Percentiles rank a stretch among this genome's conserved stretches.
phyloP scores from a whole-genome alignment of 176 grass and related monocot species.

The Elaeis guineensis region DNA sequence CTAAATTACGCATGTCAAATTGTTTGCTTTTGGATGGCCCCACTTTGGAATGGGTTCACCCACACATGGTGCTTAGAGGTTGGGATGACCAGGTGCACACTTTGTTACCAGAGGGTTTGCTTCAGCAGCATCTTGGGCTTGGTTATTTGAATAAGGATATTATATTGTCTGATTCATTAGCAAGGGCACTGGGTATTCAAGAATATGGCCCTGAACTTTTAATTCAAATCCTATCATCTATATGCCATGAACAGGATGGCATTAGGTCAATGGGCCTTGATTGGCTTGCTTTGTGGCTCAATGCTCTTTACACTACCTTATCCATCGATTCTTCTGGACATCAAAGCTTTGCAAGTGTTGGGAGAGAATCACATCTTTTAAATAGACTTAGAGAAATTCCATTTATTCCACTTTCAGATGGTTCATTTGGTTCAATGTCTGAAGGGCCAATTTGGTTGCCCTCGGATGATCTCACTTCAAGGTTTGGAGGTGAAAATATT shows the following conservation, averaged over 20 bases:
- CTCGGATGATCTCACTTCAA: conserved; percentile 45
- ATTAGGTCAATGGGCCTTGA: conserved; percentile 61
- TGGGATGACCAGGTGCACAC: conserved; percentile 64
- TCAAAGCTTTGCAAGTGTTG: conserved; percentile 19
- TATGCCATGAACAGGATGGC: conserved; percentile 48
- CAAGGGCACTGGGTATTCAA: conserved; percentile 63
- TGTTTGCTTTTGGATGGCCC: conserved; percentile 87
- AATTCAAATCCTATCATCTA: conserved; percentile 57
- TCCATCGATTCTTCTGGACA: conserved; percentile 38
- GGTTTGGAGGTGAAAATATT: conserved; percentile 39
- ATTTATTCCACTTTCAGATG: conserved; percentile 83
- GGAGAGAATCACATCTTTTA: conserved; percentile 52
- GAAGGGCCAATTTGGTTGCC: conserved; percentile 88
- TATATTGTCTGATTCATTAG: conserved; percentile 68
- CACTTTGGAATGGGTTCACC: conserved; percentile 49
- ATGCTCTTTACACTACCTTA: conserved; percentile 47
- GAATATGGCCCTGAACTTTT: conserved; percentile 74
- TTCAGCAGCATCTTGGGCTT: conserved; percentile 75
- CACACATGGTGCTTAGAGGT: conserved; percentile 65
- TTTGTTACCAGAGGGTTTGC: conserved; percentile 57
- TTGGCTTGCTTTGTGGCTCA: conserved; percentile 82
- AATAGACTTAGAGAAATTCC: conserved; percentile 59
- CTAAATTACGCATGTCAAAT: conserved; percentile 54
- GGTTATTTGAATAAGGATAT: conserved; percentile 80
- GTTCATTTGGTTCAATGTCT: conserved; percentile 64